Evolutionary conservation across 2,329 filamentous ascomycete species (phyloP).

Genomic region (Claviceps sp.): DNA sequence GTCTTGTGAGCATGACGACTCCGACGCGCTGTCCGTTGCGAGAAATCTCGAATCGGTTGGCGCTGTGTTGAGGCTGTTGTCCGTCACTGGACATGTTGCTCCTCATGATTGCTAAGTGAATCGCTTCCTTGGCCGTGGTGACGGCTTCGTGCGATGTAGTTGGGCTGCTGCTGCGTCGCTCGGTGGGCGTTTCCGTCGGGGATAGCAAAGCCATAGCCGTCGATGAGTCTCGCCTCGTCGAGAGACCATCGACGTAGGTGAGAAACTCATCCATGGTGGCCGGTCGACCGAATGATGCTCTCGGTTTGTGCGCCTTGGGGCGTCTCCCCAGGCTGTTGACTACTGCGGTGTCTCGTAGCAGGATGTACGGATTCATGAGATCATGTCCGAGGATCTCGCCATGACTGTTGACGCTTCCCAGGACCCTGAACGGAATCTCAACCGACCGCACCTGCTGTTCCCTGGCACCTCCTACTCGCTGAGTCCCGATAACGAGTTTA

Average conservation of each 20-base stretch:
- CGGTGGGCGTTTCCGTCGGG: conserved; percentile 47
- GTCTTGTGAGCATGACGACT: conserved; percentile 76
- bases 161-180: conserved; percentile 34
- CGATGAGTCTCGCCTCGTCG: conserved; percentile 43
- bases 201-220: conserved; percentile 52
- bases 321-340: conserved; percentile 32
- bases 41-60: conserved; percentile 92
- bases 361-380: conserved; percentile 83
- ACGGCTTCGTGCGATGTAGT: conserved; percentile 36
- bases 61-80: conserved; percentile 46
- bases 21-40: conserved; percentile 85
- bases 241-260: conserved; percentile 62
- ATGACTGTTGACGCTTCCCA: conserved; percentile 80
- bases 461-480: conserved; percentile 63
- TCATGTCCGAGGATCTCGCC: conserved; percentile 89
- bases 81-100: conserved; percentile 56
- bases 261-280: conserved; percentile 54
- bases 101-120: conserved; percentile 80
- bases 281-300: conserved; percentile 16
- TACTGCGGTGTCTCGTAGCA: conserved; percentile 70
- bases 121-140: conserved; percentile 64
- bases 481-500: conserved; percentile 80
- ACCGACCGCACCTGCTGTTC: conserved; percentile 82
- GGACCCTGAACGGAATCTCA: conserved; percentile 81
- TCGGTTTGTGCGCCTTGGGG: conserved; percentile 15